Conservation (phyloP, 257 asterid species). For the Mentha longifolia region DNA sequence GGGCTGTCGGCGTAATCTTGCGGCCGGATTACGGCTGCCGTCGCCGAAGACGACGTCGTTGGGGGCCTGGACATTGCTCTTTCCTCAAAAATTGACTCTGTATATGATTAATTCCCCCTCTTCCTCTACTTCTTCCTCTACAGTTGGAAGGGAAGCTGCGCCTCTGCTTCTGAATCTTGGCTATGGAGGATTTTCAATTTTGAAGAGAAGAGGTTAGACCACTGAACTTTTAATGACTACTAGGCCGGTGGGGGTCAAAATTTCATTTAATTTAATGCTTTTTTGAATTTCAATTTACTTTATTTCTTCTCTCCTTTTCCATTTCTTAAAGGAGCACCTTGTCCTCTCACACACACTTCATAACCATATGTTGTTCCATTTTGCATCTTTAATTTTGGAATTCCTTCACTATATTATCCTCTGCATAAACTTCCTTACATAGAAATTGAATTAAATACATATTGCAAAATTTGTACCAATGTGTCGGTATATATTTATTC, state of each 20-base stretch:
- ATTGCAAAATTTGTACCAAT: not conserved
- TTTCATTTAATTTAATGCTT: not conserved
- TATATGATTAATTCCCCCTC: not conserved
- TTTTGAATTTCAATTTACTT: slow-evolving; percentile 12
- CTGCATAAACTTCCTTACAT: not conserved
- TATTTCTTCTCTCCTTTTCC: not conserved
- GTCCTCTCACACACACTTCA: not conserved
- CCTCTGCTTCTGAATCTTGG: not conserved
- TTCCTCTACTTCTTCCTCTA: no score
- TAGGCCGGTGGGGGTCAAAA: slow-evolving; percentile 22
- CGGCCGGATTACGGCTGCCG: slow-evolving; percentile 60
- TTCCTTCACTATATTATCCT: not conserved
- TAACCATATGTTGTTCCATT: not conserved
- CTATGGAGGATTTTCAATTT: not conserved
- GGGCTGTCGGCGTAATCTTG: slow-evolving; percentile 79
- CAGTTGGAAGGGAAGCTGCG: not conserved
- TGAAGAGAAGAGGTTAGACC: not conserved
- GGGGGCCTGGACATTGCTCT: slow-evolving; percentile 59
- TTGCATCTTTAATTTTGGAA: not conserved
- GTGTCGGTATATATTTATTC: no score
- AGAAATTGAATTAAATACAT: not conserved
- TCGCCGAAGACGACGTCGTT: slow-evolving; percentile 39
- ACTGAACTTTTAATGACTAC: not conserved
- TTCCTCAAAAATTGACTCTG: no score
- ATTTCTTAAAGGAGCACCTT: not conserved